Conservation (phyloP, 2,329 filamentous ascomycete species). For the Aspergillus persii region DNA sequence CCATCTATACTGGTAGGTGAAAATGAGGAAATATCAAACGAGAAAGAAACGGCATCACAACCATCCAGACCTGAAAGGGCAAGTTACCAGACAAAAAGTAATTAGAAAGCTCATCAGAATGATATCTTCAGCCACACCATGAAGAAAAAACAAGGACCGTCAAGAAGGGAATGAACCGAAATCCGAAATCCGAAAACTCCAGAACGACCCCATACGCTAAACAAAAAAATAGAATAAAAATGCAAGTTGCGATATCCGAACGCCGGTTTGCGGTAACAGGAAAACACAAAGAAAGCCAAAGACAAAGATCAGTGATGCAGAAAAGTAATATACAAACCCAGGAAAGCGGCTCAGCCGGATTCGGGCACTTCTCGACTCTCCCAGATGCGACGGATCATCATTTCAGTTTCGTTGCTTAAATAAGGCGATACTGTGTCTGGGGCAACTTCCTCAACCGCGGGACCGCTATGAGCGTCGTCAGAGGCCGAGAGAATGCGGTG, state of each 20-base stretch:
- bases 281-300: slow-evolving; percentile 3
- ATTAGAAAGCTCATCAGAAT: not conserved
- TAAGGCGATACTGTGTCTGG: slow-evolving; percentile 18
- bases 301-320: not conserved
- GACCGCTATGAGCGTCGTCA: slow-evolving; percentile 26
- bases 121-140: not conserved
- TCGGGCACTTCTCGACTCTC: slow-evolving; percentile 42
- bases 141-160: not conserved
- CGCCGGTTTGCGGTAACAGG: not conserved
- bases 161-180: not conserved
- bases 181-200: slow-evolving; percentile 6
- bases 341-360: slow-evolving; percentile 25
- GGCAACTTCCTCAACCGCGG: slow-evolving; percentile 17
- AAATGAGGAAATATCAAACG: not conserved
- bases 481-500: slow-evolving; percentile 36
- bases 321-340: not conserved
- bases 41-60: not conserved
- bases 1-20: not conserved
- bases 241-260: not conserved
- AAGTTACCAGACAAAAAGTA: not conserved
- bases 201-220: slow-evolving; percentile 14
- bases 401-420: slow-evolving; percentile 31
- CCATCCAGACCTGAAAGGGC: not conserved
- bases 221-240: slow-evolving; percentile 7
- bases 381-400: slow-evolving; percentile 45